A percentile compares a stretch with the other conserved stretches of the same genome.
Conservation (phyloP, 495 filamentous ascomycete species). For the Penicillium antarcticum region DNA sequence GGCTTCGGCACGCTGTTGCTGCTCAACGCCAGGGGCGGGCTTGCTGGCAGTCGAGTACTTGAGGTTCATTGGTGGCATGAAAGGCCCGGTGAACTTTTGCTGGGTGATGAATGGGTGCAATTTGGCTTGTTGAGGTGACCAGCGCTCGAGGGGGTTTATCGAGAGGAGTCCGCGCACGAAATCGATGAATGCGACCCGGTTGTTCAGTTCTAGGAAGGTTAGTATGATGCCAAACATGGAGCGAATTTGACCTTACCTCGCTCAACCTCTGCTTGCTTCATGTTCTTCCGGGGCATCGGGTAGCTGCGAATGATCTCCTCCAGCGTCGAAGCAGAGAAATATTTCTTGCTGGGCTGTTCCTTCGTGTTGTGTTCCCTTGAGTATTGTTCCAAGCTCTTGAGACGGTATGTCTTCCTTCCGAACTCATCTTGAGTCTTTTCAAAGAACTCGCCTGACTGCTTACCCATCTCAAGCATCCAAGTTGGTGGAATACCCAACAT, state of each 20-base stretch:
- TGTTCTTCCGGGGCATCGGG: conserved; percentile 97
- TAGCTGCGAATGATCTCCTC: conserved; percentile 97
- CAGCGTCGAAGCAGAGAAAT: conserved; percentile 89
- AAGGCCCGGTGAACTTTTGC: conserved; percentile 92
- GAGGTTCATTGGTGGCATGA: conserved; percentile 96
- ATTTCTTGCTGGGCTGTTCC: conserved; percentile 99
- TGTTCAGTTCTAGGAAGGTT: conserved; percentile 79
- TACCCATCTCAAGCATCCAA: conserved; percentile 99
- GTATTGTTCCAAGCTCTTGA: conserved; percentile 98
- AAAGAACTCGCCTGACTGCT: conserved; percentile 96
- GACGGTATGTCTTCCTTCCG: conserved; percentile 80
- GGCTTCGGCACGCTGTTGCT: conserved; percentile 92
- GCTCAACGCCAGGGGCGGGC: conserved; percentile 93
- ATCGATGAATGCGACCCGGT: conserved; percentile 97
- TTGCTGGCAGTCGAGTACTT: conserved; percentile 78
- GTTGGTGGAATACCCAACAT: conserved; percentile 96
- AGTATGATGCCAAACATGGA: conserved; percentile 19
- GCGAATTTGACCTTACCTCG: conserved; percentile 61
- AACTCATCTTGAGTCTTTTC: conserved; percentile 93
- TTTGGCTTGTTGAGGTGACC: conserved; percentile 97
- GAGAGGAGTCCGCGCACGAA: conserved; percentile 94
- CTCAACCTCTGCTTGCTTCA: conserved; percentile 96
- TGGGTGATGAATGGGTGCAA: conserved; percentile 99
- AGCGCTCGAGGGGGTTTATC: conserved; percentile 94
- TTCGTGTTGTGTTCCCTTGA: conserved; percentile 92